Percentiles rank a stretch among this genome's conserved stretches.
Evolutionary conservation across 2,329 filamentous ascomycete species (phyloP).

Genomic region (Alternaria dauci): DNA sequence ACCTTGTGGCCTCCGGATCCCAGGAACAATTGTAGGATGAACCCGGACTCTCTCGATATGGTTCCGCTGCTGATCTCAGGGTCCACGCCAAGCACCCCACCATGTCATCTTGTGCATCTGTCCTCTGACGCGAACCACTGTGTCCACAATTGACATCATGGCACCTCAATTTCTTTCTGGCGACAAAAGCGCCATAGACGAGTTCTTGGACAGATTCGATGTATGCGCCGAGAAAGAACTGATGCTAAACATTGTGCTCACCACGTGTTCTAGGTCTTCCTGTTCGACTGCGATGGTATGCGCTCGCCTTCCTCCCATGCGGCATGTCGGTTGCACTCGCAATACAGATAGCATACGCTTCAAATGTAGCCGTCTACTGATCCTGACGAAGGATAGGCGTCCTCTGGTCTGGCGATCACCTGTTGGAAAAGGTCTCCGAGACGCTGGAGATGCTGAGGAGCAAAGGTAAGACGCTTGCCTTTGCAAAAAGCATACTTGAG

Average conservation of each 20-base stretch:
- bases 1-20: neutral
- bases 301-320: conserved; percentile 19
- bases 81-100: conserved; percentile 43
- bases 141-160: conserved; percentile 24
- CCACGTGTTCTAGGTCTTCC: conserved; percentile 72
- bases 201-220: conserved; percentile 91
- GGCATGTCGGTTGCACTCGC: neutral
- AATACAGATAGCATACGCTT: neutral
- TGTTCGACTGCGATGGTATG: conserved; percentile 96
- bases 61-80: conserved; percentile 22
- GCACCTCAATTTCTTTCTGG: conserved; percentile 74
- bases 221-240: conserved; percentile 63
- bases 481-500: neutral
- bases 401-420: conserved; percentile 92
- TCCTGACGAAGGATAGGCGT: conserved; percentile 73
- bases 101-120: conserved; percentile 19
- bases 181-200: conserved; percentile 76
- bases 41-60: conserved; percentile 12
- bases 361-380: conserved; percentile 34
- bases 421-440: conserved; percentile 85
- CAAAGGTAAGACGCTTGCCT: conserved; percentile 66
- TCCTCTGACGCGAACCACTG: conserved; percentile 8
- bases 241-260: conserved; percentile 23
- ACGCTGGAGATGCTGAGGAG: conserved; percentile 83
- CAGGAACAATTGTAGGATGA: neutral